Evolutionary conservation across 2,329 filamentous ascomycete species (phyloP), one percentile per base, ranked within the genome.

Genomic region (Ascochyta fabae): DNA sequence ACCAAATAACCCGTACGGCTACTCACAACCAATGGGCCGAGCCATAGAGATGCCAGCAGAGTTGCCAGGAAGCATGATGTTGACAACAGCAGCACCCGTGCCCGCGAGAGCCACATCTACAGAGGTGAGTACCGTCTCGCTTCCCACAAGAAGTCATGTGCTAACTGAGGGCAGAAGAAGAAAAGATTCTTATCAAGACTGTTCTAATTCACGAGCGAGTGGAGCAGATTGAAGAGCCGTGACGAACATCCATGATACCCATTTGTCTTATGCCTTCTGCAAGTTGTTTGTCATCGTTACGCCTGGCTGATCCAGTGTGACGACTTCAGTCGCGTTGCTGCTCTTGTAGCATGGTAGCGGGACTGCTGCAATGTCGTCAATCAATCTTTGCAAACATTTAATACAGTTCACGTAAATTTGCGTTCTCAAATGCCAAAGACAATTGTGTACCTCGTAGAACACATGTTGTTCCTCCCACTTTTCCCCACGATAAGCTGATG

Each of bases 111-210:
- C 60, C 10, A 19, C 29, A 35, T 62, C 62, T 22, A 63, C 58
- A 35, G 62, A 66, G 34, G 65, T 67, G 53, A 53, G 63, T 57
- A 43, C 16, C 13, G 48, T 15, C 3, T 23, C 22, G n/a, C 13
- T 41, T 22, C 44, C 47, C 16, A 35, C 13, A 41, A 24, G 38
- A n/a, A 39, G 47, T 10, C 41, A 35, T 27, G 39, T 35, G 48
- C 59, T 64, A 38, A 64, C 46, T 23, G 9, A 45, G 27, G 15
- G 26, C 49, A 67, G 60, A 70, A 71, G 44, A 70, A 65, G 58
- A 64, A 58, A 47, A 61, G 54, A 19, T 67, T 67, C 19, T 45
- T 69, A 1, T 70, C 62, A 42, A 69, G 53, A 40, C 19, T 69
- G 13, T 68, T 69, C 36, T 64, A 33, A 59, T 57, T 4, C 10